phyloP scores from a whole-genome alignment of 768 basidiomycete genomes.

The Russula virescens region DNA sequence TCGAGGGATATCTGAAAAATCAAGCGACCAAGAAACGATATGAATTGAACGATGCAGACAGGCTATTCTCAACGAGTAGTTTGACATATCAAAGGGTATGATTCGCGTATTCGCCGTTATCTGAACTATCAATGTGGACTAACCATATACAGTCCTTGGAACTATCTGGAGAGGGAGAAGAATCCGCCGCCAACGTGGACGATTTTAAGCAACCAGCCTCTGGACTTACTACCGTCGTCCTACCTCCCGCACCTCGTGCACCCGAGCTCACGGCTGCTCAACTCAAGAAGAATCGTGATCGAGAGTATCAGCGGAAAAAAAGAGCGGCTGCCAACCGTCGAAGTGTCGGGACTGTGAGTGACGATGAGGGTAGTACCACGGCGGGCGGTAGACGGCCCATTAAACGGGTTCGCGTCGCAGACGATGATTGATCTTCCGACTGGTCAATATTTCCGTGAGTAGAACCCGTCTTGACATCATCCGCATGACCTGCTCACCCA shows the following conservation, averaged over 20 bases:
- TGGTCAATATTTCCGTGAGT: neutral
- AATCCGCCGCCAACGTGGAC: slow-evolving; percentile 55
- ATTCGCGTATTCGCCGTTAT: neutral
- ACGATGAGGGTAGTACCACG: slow-evolving; percentile 55
- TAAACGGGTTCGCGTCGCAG: slow-evolving; percentile 61
- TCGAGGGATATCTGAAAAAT: slow-evolving; percentile 81
- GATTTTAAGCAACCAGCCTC: slow-evolving; percentile 67
- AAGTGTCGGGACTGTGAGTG: slow-evolving; percentile 63
- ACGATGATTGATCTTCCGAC: slow-evolving; percentile 36
- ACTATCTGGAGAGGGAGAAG: slow-evolving; percentile 62
- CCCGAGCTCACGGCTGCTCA: slow-evolving; percentile 68
- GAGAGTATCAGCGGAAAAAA: slow-evolving; percentile 76
- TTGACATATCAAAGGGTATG: slow-evolving; percentile 66
- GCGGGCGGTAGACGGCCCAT: slow-evolving; percentile 46
- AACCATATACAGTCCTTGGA: slow-evolving; percentile 60
- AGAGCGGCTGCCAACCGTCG: slow-evolving; percentile 55
- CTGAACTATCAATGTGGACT: slow-evolving; percentile 7
- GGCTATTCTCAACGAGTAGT: slow-evolving; percentile 80
- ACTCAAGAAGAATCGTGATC: slow-evolving; percentile 71
- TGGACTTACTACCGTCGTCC: slow-evolving; percentile 69
- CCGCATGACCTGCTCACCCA: neutral
- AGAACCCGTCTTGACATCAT: neutral
- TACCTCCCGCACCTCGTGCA: slow-evolving; percentile 63
- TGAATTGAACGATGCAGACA: slow-evolving; percentile 71
- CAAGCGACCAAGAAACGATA: slow-evolving; percentile 64